A percentile compares a stretch with the other conserved stretches of the same genome.
Conservation (phyloP, 2,329 filamentous ascomycete species). For the Cadophora sp. region DNA sequence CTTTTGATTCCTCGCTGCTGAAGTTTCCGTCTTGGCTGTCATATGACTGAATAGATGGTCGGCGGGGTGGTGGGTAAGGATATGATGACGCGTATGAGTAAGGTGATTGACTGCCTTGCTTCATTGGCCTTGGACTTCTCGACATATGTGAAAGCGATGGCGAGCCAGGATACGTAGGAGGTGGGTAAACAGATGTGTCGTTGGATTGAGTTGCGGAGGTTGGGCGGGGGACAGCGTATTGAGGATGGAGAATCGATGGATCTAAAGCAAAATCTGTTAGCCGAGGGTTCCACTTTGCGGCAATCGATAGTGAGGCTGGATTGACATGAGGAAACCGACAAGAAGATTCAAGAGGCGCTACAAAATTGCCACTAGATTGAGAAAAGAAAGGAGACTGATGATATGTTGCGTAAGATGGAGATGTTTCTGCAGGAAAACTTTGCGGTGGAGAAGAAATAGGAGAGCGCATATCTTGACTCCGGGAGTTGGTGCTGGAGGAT, state of each 20-base stretch:
- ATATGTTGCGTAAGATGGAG: constrained; percentile 35
- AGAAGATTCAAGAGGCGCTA: constrained; percentile 58
- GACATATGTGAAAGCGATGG: constrained; percentile 44
- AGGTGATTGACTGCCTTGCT: constrained; percentile 43
- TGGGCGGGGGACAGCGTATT: constrained; percentile 37
- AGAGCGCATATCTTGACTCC: constrained; percentile 36
- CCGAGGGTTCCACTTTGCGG: constrained; percentile 20
- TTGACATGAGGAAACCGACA: constrained; percentile 59
- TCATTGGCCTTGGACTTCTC: constrained; percentile 40
- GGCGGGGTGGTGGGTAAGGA: constrained; percentile 40
- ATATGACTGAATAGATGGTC: constrained; percentile 42
- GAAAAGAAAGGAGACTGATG: constrained; percentile 56
- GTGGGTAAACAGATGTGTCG: constrained; percentile 40
- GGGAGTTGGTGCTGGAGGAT: constrained; percentile 35
- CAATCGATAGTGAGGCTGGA: constrained; percentile 32
- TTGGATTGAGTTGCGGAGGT: constrained; percentile 37
- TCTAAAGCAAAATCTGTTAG: constrained; percentile 42
- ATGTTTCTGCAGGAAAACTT: constrained; percentile 33
- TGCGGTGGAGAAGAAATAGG: constrained; percentile 35
- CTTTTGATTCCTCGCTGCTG: constrained; percentile 44
- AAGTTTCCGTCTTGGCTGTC: constrained; percentile 43
- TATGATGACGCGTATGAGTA: constrained; percentile 42
- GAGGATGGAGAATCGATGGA: constrained; percentile 44
- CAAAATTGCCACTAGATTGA: constrained; percentile 60
- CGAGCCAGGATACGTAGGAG: constrained; percentile 42